phyloP scores from a whole-genome alignment of 371 early-diverging fungal genomes.

The Rhizopus delemar region DNA sequence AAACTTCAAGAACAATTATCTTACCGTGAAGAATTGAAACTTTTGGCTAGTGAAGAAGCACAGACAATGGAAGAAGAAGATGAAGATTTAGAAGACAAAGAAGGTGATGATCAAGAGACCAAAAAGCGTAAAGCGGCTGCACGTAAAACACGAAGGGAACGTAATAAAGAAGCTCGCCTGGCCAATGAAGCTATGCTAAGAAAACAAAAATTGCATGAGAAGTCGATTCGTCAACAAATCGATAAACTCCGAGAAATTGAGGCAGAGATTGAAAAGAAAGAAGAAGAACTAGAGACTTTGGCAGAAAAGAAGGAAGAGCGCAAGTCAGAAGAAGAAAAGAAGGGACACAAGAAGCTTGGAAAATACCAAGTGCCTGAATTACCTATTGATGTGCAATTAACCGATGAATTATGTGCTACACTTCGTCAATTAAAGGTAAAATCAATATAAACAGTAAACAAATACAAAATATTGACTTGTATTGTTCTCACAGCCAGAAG shows the following conservation, averaged over 20 bases:
- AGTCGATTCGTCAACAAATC: conserved; percentile 59
- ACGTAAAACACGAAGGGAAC: conserved; percentile 40
- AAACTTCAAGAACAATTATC: conserved; percentile 49
- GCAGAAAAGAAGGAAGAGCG: conserved; percentile 46
- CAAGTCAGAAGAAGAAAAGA: conserved; percentile 45
- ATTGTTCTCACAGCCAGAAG: conserved; percentile 74
- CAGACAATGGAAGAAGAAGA: conserved; percentile 50
- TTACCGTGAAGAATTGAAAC: conserved; percentile 47
- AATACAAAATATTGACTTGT: conserved; percentile 4
- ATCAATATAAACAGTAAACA: not conserved
- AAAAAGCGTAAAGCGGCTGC: conserved; percentile 47
- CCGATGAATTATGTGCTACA: conserved; percentile 61
- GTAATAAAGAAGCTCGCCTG: conserved; percentile 34
- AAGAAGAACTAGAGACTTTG: conserved; percentile 38
- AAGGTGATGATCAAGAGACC: conserved; percentile 39
- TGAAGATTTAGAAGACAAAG: conserved; percentile 33
- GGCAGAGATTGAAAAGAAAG: conserved; percentile 42
- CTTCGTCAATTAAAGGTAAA: conserved; percentile 59
- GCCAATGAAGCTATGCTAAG: conserved; percentile 21
- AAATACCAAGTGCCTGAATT: conserved; percentile 49
- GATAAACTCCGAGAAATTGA: conserved; percentile 52
- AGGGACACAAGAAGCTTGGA: conserved; percentile 54
- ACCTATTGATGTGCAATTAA: conserved; percentile 57
- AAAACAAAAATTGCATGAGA: conserved; percentile 46
- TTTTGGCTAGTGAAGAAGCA: conserved; percentile 48